A percentile compares a stretch with the other conserved stretches of the same genome.
Evolutionary conservation across 2,329 filamentous ascomycete species (phyloP).

Genomic region (Daldinia sp.): DNA sequence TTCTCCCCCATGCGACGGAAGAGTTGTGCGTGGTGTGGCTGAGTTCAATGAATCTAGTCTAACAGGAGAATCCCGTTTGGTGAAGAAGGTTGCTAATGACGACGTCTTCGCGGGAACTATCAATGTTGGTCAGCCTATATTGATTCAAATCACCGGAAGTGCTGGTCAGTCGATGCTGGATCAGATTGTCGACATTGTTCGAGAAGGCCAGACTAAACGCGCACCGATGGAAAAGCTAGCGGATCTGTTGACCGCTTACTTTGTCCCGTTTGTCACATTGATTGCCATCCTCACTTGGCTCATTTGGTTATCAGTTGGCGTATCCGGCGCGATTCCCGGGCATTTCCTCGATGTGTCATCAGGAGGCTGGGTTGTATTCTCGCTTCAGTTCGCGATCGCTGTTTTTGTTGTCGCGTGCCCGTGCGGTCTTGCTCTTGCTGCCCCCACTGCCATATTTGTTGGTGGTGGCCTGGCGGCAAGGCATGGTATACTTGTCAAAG

Average conservation of each 20-base stretch:
- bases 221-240: conserved; percentile 82
- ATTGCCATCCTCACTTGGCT: conserved; percentile 79
- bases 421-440: conserved; percentile 85
- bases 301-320: conserved; percentile 75
- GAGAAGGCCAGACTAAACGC: conserved; percentile 80
- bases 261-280: conserved; percentile 78
- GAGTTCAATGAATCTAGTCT: conserved; percentile 91
- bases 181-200: conserved; percentile 80
- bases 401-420: conserved; percentile 91
- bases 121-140: conserved; percentile 74
- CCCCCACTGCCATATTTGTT: conserved; percentile 86
- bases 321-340: conserved; percentile 66
- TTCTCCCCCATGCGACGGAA: conserved; percentile 87
- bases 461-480: conserved; percentile 83
- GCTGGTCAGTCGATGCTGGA: conserved; percentile 81
- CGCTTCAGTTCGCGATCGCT: conserved; percentile 84
- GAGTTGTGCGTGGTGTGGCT: conserved; percentile 70
- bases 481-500: conserved; percentile 84
- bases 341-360: conserved; percentile 66
- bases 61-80: conserved; percentile 79
- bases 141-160: conserved; percentile 72
- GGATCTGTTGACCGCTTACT: conserved; percentile 79
- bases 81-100: conserved; percentile 73
- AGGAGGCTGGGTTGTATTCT: conserved; percentile 79
- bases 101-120: conserved; percentile 79